A percentile compares a stretch with the other conserved stretches of the same genome.
phyloP scores from a whole-genome alignment of 257 asterid species.

The Solanum tacnaense region DNA sequence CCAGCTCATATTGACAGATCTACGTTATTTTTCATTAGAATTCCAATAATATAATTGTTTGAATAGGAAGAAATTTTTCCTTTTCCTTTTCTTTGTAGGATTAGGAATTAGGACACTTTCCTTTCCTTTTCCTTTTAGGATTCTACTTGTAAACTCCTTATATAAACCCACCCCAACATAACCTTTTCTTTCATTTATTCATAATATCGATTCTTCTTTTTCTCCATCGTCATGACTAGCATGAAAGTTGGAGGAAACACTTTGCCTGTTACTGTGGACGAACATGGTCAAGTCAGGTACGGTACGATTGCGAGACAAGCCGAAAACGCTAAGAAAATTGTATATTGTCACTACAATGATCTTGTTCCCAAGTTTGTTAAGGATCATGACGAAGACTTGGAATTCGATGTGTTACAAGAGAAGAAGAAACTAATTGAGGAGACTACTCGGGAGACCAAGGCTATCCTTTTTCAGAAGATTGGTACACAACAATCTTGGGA shows the following conservation, averaged over 20 bases:
- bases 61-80: conserved; percentile 20
- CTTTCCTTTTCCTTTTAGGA: neutral
- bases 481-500: neutral
- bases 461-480: conserved; percentile 65
- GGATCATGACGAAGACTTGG: neutral
- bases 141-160: neutral
- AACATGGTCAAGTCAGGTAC: neutral
- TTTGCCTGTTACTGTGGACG: neutral
- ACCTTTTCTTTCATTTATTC: accelerated
- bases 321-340: neutral
- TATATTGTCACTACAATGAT: neutral
- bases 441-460: conserved; percentile 65
- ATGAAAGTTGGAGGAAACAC: neutral
- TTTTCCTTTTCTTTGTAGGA: too few species aligned
- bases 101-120: neutral
- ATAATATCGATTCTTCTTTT: too few species aligned
- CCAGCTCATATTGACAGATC: too few species aligned
- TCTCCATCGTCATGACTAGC: neutral
- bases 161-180: neutral
- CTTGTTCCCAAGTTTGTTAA: neutral
- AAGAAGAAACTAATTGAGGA: neutral
- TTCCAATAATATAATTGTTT: neutral
- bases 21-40: too few species aligned
- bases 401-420: neutral
- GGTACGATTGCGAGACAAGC: accelerated